Evolutionary conservation across 2,329 filamentous ascomycete genomes (phyloP).

Genomic region (Fusarium sulawesiense): DNA sequence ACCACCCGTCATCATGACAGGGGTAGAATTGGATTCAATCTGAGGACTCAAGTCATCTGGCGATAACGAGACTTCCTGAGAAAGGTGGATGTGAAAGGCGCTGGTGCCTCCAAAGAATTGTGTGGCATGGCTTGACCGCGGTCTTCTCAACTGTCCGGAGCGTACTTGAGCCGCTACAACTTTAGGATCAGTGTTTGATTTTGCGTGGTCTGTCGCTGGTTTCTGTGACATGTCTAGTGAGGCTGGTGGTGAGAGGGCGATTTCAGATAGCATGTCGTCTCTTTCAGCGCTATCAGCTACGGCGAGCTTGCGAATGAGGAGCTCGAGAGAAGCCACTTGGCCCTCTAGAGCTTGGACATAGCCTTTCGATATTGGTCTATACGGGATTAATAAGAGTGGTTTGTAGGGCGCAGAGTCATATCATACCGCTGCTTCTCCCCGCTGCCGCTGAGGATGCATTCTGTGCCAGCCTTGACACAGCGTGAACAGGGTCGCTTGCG

Average conservation of each 20-base stretch:
- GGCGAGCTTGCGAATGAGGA: conserved; percentile 58
- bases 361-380: conserved; percentile 57
- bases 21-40: conserved; percentile 27
- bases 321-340: conserved; percentile 59
- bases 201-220: conserved; percentile 32
- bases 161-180: conserved; percentile 49
- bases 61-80: conserved; percentile 43
- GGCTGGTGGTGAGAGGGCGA: conserved; percentile 46
- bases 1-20: conserved; percentile 15
- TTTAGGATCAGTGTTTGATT: conserved; percentile 46
- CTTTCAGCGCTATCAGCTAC: conserved; percentile 54
- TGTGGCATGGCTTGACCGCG: conserved; percentile 54
- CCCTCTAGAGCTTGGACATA: conserved; percentile 62
- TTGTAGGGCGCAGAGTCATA: conserved; percentile 32
- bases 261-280: conserved; percentile 56
- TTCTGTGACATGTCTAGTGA: conserved; percentile 31
- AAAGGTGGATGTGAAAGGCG: conserved; percentile 56
- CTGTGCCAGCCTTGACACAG: conserved; percentile 57
- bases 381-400: not conserved
- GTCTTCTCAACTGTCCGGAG: conserved; percentile 53
- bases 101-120: conserved; percentile 63
- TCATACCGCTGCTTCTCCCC: conserved; percentile 57
- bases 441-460: conserved; percentile 55
- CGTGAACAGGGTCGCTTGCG: conserved; percentile 62
- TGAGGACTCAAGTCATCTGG: conserved; percentile 21